These are phyloP conservation scores for Aspergillus baeticus DNA, from an alignment of 495 filamentous ascomycete species.

Conservation along the genomic window DNA sequence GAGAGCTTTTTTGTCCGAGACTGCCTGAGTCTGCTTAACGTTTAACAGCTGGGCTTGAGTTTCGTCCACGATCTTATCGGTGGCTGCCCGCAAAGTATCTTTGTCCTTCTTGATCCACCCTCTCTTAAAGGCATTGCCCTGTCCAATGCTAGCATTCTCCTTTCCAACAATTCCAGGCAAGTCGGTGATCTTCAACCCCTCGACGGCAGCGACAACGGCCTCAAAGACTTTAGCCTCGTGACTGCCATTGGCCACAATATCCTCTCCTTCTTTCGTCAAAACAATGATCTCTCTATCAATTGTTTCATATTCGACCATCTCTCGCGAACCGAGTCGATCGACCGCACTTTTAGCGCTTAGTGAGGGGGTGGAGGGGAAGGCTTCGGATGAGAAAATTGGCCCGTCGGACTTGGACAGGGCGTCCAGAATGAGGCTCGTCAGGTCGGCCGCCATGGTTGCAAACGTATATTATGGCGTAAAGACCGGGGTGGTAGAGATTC, in stretches of 20 bases:
- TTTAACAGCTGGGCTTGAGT: conserved; percentile 70
- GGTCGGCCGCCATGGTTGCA: conserved; percentile 58
- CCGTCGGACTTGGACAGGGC: conserved; percentile 61
- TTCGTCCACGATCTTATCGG: conserved; percentile 70
- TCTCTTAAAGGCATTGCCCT: conserved; percentile 92
- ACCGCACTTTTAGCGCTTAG: conserved; percentile 78
- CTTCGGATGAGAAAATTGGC: conserved; percentile 68
- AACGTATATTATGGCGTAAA: conserved; percentile 27
- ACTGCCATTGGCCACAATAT: conserved; percentile 79
- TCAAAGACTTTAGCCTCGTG: conserved; percentile 96
- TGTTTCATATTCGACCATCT: conserved; percentile 84
- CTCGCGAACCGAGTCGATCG: conserved; percentile 76
- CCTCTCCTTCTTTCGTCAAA: conserved; percentile 75
- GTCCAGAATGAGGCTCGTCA: conserved; percentile 64
- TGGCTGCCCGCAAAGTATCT: conserved; percentile 57
- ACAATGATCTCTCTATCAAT: conserved; percentile 74
- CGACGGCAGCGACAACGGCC: conserved; percentile 71
- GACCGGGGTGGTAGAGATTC: conserved; percentile 10
- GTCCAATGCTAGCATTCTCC: conserved; percentile 84
- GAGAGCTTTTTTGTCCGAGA: conserved; percentile 68
- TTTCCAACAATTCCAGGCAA: conserved; percentile 75
- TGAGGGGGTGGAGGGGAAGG: conserved; percentile 72
- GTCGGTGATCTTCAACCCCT: conserved; percentile 78
- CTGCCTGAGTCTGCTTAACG: conserved; percentile 65
- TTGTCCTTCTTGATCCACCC: conserved; percentile 94